Percentiles rank a stretch among this genome's conserved stretches.
These are phyloP conservation scores for Rhodamnia rubescens DNA, from an alignment of 345 rosid species.

Conservation along the genomic window DNA sequence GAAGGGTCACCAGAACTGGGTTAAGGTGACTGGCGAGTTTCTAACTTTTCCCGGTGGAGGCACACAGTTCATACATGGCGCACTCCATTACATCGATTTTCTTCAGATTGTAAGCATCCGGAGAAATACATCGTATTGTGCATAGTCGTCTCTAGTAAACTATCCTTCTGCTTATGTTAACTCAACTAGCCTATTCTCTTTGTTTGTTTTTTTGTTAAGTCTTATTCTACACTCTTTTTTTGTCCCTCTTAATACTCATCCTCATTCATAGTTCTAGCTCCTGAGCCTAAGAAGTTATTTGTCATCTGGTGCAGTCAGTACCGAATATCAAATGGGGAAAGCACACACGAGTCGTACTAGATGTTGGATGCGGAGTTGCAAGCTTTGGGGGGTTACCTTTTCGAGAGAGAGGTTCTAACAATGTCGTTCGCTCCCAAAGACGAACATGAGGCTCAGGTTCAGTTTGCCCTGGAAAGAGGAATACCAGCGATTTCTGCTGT, in stretches of 20 bases:
- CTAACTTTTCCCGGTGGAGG: slow-evolving; percentile 96
- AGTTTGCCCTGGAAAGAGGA: slow-evolving; percentile 91
- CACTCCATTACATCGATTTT: slow-evolving; percentile 74
- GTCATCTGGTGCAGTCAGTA: slow-evolving; percentile 33
- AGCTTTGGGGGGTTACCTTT: slow-evolving; percentile 79
- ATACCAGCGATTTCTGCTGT: slow-evolving; percentile 96
- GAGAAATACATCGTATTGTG: neutral
- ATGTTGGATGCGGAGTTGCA: slow-evolving; percentile 97
- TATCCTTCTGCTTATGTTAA: neutral
- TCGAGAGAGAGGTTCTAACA: slow-evolving; percentile 77
- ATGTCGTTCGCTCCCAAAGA: slow-evolving; percentile 98
- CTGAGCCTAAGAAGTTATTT: neutral
- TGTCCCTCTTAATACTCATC: neutral
- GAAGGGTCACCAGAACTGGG: slow-evolving; percentile 98
- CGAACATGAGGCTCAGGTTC: slow-evolving; percentile 96
- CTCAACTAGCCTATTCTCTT: neutral
- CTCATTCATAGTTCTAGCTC: neutral
- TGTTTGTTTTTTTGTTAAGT: neutral
- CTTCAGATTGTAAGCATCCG: slow-evolving; percentile 45
- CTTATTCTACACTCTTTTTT: neutral
- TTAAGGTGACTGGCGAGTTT: slow-evolving; percentile 85
- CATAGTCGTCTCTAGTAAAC: neutral
- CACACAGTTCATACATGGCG: slow-evolving; percentile 94
- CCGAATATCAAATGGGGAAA: slow-evolving; percentile 79
- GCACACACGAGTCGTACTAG: slow-evolving; percentile 57